Percentiles rank a stretch among this genome's conserved stretches.
Conservation (phyloP, 139 green algal species). For the Desmodesmus armatus region DNA sequence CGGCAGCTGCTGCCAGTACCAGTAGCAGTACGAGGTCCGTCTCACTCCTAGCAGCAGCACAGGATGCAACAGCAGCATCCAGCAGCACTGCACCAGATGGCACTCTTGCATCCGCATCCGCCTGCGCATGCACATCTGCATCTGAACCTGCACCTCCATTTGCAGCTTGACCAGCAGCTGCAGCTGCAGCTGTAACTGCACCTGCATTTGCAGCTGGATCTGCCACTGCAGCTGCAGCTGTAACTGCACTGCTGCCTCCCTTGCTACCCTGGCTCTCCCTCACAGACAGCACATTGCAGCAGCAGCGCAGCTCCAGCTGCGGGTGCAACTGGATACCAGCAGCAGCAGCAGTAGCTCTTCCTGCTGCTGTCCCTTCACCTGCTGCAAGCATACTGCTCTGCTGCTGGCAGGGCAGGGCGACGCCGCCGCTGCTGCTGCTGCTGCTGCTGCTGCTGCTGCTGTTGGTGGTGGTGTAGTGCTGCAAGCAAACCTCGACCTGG, state of each 20-base stretch:
- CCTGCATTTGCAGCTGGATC: too few relatives aligned
- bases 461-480: neutral
- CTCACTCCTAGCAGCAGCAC: neutral
- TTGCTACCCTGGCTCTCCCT: too few relatives aligned
- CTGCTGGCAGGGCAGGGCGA: neutral
- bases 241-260: too few relatives aligned
- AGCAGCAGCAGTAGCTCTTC: neutral
- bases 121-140: neutral
- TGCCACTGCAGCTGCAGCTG: constrained; percentile 24
- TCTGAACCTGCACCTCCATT: neutral
- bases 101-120: neutral
- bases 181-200: too few relatives aligned
- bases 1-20: neutral
- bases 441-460: constrained; percentile 17
- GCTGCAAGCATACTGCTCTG: neutral
- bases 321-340: neutral
- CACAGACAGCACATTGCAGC: too few relatives aligned
- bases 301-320: neutral
- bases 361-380: too few relatives aligned
- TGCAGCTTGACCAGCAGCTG: constrained; percentile 6
- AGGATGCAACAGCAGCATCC: neutral
- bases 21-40: constrained; percentile 7
- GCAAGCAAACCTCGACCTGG: neutral
- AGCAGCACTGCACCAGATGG: neutral
- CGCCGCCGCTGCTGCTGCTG: constrained; percentile 34